These are phyloP conservation scores for Cladosporium sp. DNA, from an alignment of 2,329 filamentous ascomycete genomes.

Conservation along the genomic window DNA sequence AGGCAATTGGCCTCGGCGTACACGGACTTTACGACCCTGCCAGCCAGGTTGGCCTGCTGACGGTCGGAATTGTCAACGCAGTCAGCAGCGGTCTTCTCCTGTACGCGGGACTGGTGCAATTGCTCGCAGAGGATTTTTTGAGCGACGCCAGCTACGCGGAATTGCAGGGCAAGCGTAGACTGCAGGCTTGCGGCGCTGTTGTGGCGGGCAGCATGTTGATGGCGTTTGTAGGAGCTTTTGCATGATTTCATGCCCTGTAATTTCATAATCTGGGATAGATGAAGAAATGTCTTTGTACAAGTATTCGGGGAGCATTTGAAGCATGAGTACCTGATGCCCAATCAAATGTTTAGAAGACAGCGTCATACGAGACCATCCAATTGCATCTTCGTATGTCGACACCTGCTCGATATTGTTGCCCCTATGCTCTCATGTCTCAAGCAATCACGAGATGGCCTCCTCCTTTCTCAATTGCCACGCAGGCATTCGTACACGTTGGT, in stretches of 20 bases:
- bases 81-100: slow-evolving; percentile 43
- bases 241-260: slow-evolving; percentile 28
- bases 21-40: slow-evolving; percentile 46
- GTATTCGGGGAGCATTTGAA: too few species aligned
- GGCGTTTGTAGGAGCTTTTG: slow-evolving; percentile 63
- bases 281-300: too few species aligned
- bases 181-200: slow-evolving; percentile 58
- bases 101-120: slow-evolving; percentile 45
- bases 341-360: too few species aligned
- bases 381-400: too few species aligned
- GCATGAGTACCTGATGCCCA: too few species aligned
- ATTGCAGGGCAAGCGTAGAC: slow-evolving; percentile 50
- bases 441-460: too few species aligned
- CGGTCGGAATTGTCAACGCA: slow-evolving; percentile 47
- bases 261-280: too few species aligned
- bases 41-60: slow-evolving; percentile 42
- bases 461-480: too few species aligned
- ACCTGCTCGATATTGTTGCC: too few species aligned
- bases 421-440: too few species aligned
- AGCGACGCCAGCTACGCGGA: slow-evolving; percentile 58
- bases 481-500: too few species aligned
- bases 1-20: slow-evolving; percentile 45
- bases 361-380: too few species aligned
- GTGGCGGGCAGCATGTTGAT: slow-evolving; percentile 56
- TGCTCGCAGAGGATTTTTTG: slow-evolving; percentile 48